Base-by-base conservation (phyloP, 2,329 filamentous ascomycete genomes). In the Ophiostoma australiae region DNA sequence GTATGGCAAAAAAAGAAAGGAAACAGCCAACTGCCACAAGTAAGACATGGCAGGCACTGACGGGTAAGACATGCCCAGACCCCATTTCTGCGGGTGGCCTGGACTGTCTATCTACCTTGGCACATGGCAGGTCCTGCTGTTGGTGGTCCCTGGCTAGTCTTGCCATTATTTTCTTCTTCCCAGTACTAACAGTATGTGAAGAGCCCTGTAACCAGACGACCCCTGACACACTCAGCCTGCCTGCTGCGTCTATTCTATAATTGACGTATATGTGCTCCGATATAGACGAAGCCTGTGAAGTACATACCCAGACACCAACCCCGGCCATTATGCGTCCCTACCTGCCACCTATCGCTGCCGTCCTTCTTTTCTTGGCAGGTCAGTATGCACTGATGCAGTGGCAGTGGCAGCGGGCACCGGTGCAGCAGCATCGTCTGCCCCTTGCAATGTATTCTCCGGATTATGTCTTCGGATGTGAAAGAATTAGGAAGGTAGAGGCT, bases 321-420 rank as follows among this genome's bases (percentile, higher is more conserved):
- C 27, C 58, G 27, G 27, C 15, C 1, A 31, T 63, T 33, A 63
- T 63, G 58, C 58, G 13, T 8, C 58, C 58, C 58, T 17, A 63
- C n/a, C 8, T 4, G 8, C 27, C 23, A 11, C 23, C 52, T 23
- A 58, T 58, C 52, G 17, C 58, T 63, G 58, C 58, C 27, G 58
- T 15, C n/a, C 58, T 63, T 63, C 58, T 63, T 13, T 63, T 63
- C 58, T 63, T 63, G 58, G 58, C 58, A 63, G 58, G 58, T 63
- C 58, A 27, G 58, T 63, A 63, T 63, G 58, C 58, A 61, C 23
- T 33, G 27, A 23, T 23, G 11, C 55, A 17, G 8, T 48, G 41
- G 52, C n/a, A 23, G n/a, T 55, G 52, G n/a, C 52, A 27, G 20
- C 10, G 52, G 52, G 52, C 23, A 58, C 11, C 23, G 52, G 15